Evolutionary conservation across 495 filamentous ascomycete species (phyloP), one percentile per base, ranked within the genome.

Genomic region (Podospora pseudocomata): DNA sequence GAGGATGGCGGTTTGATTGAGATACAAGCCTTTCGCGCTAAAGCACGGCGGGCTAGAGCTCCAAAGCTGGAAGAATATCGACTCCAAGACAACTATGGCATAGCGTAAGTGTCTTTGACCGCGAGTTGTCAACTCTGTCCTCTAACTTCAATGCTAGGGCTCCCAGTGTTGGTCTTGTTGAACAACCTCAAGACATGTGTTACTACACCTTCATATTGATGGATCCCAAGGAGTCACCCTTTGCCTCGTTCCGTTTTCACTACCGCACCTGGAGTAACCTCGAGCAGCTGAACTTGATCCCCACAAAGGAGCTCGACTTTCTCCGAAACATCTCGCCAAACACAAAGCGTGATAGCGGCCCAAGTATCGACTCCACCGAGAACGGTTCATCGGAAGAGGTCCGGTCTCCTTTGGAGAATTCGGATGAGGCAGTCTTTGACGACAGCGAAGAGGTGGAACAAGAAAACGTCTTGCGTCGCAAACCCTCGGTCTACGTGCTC

Each of bases 1-100:
- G 78, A 80, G 53, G 82, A 85, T 65, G 84, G 85, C 34, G 85
- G 85, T 23, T 65, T 85, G 5, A 84, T 86, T 54, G 83, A 86
- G 68, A 70, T 86, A 9, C 77, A 78, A 44, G 83, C 78, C 15
- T 86, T 83, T 67, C 79, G 85, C 32, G 82, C 83, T 2, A 76
- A 72, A 54, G 77, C 72, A 64, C 77, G 79, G 66, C 75, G 67
- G 39, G 66, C 68, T 67, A 77, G 67, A 39, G 74, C 80, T 9
- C 76, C 77, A 34, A 68, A 69, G 19, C 59, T 83, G 39, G 68
- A 78, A 15, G 65, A 77, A 23, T 84, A 78, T 68, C 75, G 75
- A 19, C 68, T 72, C 49, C 78, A 77, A 44, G 74, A 80, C n/a
- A 78, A 76, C 18, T 82, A 80, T 71, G 82, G 84, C 5, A 80